Percentiles rank a stretch among this genome's conserved stretches.
Conservation (phyloP, 345 rosid genomes). For the Lumnitzera littorea region DNA sequence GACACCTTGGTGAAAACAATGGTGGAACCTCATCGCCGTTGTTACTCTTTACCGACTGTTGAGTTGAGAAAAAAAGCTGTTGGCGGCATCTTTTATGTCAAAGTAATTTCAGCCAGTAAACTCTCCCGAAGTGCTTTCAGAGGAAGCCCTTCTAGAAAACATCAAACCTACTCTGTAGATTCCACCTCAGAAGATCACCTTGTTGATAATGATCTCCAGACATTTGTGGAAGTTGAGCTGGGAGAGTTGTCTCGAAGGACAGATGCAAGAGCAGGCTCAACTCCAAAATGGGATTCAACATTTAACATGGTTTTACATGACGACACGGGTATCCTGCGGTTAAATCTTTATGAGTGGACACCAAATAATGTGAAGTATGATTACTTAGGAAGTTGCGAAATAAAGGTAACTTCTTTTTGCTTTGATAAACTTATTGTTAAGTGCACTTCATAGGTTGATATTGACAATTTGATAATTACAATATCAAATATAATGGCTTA, state of each 20-base stretch:
- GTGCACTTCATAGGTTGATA: too few relatives aligned
- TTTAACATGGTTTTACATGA: constrained; percentile 93
- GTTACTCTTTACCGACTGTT: constrained; percentile 61
- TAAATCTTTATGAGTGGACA: constrained; percentile 59
- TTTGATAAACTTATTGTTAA: not conserved
- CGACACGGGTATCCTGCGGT: constrained; percentile 55
- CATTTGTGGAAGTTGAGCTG: constrained; percentile 92
- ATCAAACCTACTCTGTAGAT: constrained; percentile 20
- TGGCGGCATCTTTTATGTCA: constrained; percentile 71
- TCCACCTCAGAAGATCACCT: constrained; percentile 25
- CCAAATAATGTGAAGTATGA: constrained; percentile 63
- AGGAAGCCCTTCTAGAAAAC: constrained; percentile 61
- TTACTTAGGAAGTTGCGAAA: constrained; percentile 75
- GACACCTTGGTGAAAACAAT: constrained; percentile 82
- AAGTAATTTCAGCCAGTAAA: constrained; percentile 64
- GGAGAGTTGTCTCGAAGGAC: constrained; percentile 78
- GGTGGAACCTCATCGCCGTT: constrained; percentile 91
- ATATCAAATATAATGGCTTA: too few relatives aligned
- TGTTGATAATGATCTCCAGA: constrained; percentile 51
- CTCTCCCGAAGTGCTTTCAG: constrained; percentile 43
- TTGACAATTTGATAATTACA: too few relatives aligned
- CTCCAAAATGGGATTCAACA: constrained; percentile 74
- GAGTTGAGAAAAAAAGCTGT: constrained; percentile 82
- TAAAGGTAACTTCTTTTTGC: constrained; percentile 49
- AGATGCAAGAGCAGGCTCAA: constrained; percentile 45